phyloP scores from a whole-genome alignment of 805 yeast genomes.

The Millerozyma miso region DNA sequence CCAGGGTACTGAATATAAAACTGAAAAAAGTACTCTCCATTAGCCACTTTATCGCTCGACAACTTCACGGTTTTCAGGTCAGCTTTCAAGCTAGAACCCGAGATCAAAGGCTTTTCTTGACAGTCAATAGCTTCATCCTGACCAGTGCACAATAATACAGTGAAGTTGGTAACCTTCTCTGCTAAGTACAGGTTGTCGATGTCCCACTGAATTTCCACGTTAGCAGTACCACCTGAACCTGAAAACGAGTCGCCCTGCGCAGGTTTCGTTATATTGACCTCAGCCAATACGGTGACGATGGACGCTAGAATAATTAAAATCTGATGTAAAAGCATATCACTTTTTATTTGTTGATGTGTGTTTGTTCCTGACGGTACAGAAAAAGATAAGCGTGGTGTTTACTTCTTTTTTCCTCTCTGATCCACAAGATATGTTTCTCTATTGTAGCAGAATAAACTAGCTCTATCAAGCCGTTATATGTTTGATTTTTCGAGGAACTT shows the following conservation, averaged over 20 bases:
- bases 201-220: constrained; percentile 32
- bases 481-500: neutral
- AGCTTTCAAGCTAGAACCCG: constrained; percentile 1
- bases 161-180: constrained; percentile 39
- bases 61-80: constrained; percentile 39
- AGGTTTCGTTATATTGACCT: constrained; percentile 45
- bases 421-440: neutral
- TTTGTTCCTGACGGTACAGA: neutral
- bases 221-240: constrained; percentile 34
- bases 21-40: constrained; percentile 75
- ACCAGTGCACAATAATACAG: constrained; percentile 68
- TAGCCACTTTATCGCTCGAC: constrained; percentile 42
- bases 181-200: constrained; percentile 64
- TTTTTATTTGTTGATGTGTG: neutral
- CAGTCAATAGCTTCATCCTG: constrained; percentile 45
- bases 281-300: constrained; percentile 33
- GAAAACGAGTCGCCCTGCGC: constrained; percentile 32
- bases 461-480: neutral
- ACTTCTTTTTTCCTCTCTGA: neutral
- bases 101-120: constrained; percentile 20
- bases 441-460: neutral
- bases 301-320: neutral
- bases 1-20: constrained; percentile 55
- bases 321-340: neutral
- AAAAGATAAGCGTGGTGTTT: neutral